phyloP scores from a whole-genome alignment of 164 flowering plant species.

The Aristolochia contorta region DNA sequence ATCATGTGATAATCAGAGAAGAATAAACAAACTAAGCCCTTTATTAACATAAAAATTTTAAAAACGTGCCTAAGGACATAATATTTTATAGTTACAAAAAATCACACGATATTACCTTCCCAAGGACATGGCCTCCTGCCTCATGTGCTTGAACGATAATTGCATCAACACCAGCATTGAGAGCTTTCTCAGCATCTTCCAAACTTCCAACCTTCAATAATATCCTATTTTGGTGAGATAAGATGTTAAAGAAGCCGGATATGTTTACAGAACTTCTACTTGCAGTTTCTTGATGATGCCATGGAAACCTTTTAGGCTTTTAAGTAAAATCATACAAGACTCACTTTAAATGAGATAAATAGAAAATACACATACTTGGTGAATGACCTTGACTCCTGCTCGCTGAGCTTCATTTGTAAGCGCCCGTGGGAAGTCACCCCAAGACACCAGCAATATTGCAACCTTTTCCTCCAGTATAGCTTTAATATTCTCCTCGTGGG shows the following conservation, averaged over 20 bases:
- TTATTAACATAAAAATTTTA: too few species aligned
- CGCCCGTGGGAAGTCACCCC: conserved; percentile 76
- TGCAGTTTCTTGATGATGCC: not conserved
- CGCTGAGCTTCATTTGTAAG: conserved; percentile 63
- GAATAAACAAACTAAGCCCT: too few species aligned
- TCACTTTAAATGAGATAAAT: not conserved
- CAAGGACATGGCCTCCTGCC: conserved; percentile 95
- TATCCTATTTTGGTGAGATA: not conserved
- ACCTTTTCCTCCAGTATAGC: conserved; percentile 73
- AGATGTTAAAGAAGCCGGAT: not conserved
- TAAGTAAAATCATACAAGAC: not conserved
- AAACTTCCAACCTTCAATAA: conserved; percentile 61
- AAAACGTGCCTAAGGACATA: too few species aligned
- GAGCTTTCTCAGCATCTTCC: conserved; percentile 56
- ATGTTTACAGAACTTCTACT: too few species aligned
- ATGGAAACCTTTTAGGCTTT: not conserved
- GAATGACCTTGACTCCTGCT: conserved; percentile 77
- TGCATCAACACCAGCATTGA: conserved; percentile 74
- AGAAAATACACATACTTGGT: conserved; percentile 47
- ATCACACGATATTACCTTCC: conserved; percentile 40
- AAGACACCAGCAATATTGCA: conserved; percentile 60
- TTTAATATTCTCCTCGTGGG: conserved; percentile 64
- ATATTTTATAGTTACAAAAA: not conserved
- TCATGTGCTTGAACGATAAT: conserved; percentile 86
- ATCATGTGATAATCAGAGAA: too few species aligned